These are phyloP conservation scores for Sphenostylis stenocarpa DNA, from an alignment of 306 rosid species.

Conservation along the genomic window DNA sequence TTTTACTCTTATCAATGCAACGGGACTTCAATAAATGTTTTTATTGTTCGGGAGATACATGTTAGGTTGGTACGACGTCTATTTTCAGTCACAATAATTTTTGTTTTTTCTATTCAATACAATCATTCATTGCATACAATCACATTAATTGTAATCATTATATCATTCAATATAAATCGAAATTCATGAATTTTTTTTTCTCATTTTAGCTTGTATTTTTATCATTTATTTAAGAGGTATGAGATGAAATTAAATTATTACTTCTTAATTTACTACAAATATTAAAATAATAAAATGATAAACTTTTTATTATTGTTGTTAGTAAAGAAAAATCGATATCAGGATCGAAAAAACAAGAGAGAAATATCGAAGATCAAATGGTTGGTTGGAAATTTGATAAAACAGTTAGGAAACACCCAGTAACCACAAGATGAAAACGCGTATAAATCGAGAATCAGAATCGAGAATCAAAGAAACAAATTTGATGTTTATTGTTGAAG, in stretches of 20 bases:
- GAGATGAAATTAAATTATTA: neutral
- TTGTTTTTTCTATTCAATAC: neutral
- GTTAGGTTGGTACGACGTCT: conserved; percentile 18
- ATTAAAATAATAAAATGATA: no score
- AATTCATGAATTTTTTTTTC: neutral
- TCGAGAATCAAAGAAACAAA: no score
- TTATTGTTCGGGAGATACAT: neutral
- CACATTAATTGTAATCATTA: neutral
- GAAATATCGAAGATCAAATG: no score
- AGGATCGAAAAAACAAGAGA: no score
- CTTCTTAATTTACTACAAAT: neutral
- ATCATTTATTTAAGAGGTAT: neutral
- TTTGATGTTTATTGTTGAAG: no score
- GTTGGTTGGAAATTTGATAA: no score
- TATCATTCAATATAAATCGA: neutral
- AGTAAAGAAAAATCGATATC: no score
- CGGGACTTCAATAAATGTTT: neutral
- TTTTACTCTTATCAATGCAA: neutral
- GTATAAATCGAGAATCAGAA: no score
- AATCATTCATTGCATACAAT: neutral
- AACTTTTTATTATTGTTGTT: no score
- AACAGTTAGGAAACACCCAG: no score
- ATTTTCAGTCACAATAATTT: neutral
- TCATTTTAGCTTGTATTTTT: neutral
- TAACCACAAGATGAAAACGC: no score